Conservation (phyloP, 2,329 filamentous ascomycete genomes). For the Venturia carpophila region DNA sequence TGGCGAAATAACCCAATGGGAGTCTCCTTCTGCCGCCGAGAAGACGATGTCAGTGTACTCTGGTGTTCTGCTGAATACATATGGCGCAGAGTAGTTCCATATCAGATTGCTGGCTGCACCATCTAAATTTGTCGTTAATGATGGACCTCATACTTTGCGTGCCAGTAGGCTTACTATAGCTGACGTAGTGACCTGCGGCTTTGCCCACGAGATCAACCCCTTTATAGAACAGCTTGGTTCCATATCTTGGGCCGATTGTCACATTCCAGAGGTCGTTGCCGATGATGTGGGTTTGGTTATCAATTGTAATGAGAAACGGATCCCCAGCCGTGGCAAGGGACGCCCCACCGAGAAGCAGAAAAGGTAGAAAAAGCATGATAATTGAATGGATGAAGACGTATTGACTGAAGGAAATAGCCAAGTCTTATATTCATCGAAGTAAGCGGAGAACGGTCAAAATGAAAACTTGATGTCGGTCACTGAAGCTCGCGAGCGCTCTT, state of each 20-base stretch:
- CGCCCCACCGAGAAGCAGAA: background rate
- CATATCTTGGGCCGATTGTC: constrained; percentile 33
- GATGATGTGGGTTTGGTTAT: constrained; percentile 31
- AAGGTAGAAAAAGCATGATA: background rate
- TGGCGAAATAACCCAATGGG: constrained; percentile 47
- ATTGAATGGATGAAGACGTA: background rate
- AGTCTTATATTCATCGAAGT: background rate
- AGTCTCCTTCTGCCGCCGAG: constrained; percentile 40
- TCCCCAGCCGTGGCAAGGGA: background rate
- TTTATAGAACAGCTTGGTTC: constrained; percentile 36
- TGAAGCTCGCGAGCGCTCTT: background rate
- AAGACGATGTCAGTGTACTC: constrained; percentile 45
- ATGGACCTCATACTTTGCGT: background rate
- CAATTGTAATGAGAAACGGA: constrained; percentile 29
- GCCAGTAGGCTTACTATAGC: constrained; percentile 32
- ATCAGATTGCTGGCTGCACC: constrained; percentile 33
- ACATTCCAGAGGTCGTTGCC: constrained; percentile 39
- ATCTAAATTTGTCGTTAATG: background rate
- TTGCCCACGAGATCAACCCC: constrained; percentile 36
- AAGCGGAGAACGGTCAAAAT: background rate
- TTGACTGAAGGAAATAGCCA: background rate
- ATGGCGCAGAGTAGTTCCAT: constrained; percentile 38
- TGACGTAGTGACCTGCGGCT: constrained; percentile 39
- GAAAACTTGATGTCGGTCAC: background rate
- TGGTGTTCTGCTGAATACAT: constrained; percentile 34